Conservation (phyloP, 1,284 basidiomycete species). For the Ceratobasidium sp. region DNA sequence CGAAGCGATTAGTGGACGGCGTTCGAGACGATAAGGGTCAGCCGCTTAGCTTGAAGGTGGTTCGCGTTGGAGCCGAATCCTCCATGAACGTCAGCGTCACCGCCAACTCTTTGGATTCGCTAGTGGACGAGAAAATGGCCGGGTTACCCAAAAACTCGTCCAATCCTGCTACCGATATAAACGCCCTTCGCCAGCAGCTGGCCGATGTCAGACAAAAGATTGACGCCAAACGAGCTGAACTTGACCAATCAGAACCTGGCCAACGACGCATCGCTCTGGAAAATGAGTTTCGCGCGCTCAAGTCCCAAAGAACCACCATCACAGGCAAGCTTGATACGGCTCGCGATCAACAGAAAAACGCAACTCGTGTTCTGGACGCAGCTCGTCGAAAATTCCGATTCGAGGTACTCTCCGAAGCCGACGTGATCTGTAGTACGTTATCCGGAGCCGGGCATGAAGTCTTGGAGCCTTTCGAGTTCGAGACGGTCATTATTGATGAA, state of each 20-base stretch:
- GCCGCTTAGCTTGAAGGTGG: slow-evolving; percentile 78
- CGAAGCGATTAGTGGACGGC: slow-evolving; percentile 86
- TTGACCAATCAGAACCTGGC: slow-evolving; percentile 60
- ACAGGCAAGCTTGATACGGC: slow-evolving; percentile 80
- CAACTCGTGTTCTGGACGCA: slow-evolving; percentile 79
- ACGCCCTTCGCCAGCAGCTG: slow-evolving; percentile 73
- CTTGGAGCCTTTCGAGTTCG: slow-evolving; percentile 88
- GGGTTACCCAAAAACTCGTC: slow-evolving; percentile 62
- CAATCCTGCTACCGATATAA: slow-evolving; percentile 71
- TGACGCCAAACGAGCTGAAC: slow-evolving; percentile 61
- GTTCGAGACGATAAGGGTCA: slow-evolving; percentile 72
- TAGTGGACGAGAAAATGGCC: slow-evolving; percentile 84
- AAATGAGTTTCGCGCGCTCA: slow-evolving; percentile 78
- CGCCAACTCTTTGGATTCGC: slow-evolving; percentile 87
- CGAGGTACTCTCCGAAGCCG: slow-evolving; percentile 87
- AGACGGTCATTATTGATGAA: slow-evolving; percentile 98
- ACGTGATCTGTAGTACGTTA: slow-evolving; percentile 95
- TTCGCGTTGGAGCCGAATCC: slow-evolving; percentile 87
- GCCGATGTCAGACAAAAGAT: slow-evolving; percentile 72
- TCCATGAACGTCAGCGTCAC: slow-evolving; percentile 86
- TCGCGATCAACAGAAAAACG: slow-evolving; percentile 83
- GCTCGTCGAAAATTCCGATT: slow-evolving; percentile 77
- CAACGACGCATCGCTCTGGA: slow-evolving; percentile 39
- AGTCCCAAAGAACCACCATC: slow-evolving; percentile 72
- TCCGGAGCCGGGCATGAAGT: slow-evolving; percentile 93